Evolutionary conservation across 1,139 yeast species (phyloP), one percentile per base, ranked within the genome.

Genomic region (Blastobotrys petasosporus): DNA sequence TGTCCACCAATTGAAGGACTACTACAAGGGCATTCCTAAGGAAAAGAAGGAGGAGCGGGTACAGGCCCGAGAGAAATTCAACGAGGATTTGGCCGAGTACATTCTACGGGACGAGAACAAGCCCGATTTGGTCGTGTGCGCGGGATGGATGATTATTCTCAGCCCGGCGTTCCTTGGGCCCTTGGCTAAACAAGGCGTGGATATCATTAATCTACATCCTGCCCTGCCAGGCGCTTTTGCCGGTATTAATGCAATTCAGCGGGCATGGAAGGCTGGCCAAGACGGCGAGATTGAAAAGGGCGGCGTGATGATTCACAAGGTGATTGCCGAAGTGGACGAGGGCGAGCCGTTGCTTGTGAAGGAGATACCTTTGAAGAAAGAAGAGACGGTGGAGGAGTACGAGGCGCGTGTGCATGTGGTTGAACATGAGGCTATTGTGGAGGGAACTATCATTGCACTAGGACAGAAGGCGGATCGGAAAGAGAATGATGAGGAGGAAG

Each of bases 301-400:
- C n/a, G 98, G 98, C 0, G 85, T 94, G 46, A 92, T 92, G 98
- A 85, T 94, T 43, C 98, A 92, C 68, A 79, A 84, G 61, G 97
- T 92, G 23, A 90, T 92, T 55, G 85, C 90, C 44, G 95, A 85
- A 58, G 98, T 92, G 9, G 98, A 92, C 65, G 80, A 83, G 58
- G 98, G 98, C 17, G 83, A 82, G 56, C 97, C 98, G 1, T 66
- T 92, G 40, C 68, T 92, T 32, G 92, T 92, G 11, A 83, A 82
- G 60, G 86, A 88, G 61, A 67, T 92, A 36, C 82, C 77, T 2
- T 74, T 92, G 43, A 66, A 68, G 20, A 80, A 81, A 52, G 84
- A 79, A 1, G 97, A 92, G 62, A 62, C 85, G 1, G 67, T 87
- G 47, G 95, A 87, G 41, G 75, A 75, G 31, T 92, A 90, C 67